Evolutionary conservation across 257 asterid species (phyloP).

Genomic region (Hygrophila difformis): DNA sequence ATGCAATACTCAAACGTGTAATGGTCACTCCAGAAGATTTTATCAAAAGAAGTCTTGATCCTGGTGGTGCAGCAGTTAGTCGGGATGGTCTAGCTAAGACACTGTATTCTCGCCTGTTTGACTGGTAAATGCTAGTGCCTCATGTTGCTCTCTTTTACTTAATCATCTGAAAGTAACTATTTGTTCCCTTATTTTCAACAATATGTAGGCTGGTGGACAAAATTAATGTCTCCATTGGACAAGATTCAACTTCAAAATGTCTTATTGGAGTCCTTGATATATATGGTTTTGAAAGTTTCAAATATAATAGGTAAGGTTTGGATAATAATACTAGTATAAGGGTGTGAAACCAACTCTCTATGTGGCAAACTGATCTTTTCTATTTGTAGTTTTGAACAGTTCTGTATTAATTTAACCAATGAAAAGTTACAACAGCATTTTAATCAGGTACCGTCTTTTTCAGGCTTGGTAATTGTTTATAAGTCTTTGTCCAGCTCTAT

Average conservation of each 20-base stretch:
- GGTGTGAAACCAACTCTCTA: background rate
- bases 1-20: slow-evolving; percentile 88
- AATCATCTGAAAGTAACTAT: background rate
- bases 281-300: slow-evolving; percentile 95
- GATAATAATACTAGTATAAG: background rate
- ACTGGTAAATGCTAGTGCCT: slow-evolving; percentile 42
- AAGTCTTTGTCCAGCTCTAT: slow-evolving; percentile 7
- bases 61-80: slow-evolving; percentile 70
- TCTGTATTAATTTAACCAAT: slow-evolving; percentile 90
- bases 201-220: slow-evolving; percentile 85
- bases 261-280: slow-evolving; percentile 97
- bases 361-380: slow-evolving; percentile 18
- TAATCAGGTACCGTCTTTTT: slow-evolving; percentile 66
- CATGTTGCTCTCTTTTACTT: background rate
- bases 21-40: slow-evolving; percentile 99
- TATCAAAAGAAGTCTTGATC: slow-evolving; percentile 96
- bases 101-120: slow-evolving; percentile 81
- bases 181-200: background rate
- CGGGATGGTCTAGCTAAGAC: slow-evolving; percentile 96
- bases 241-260: slow-evolving; percentile 69
- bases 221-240: slow-evolving; percentile 86
- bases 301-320: slow-evolving; percentile 61
- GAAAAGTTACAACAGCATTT: slow-evolving; percentile 99
- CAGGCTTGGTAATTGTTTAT: slow-evolving; percentile 12
- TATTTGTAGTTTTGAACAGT: slow-evolving; percentile 80